phyloP scores from a whole-genome alignment of 768 basidiomycete genomes.

The Cystobasidium onofrii region DNA sequence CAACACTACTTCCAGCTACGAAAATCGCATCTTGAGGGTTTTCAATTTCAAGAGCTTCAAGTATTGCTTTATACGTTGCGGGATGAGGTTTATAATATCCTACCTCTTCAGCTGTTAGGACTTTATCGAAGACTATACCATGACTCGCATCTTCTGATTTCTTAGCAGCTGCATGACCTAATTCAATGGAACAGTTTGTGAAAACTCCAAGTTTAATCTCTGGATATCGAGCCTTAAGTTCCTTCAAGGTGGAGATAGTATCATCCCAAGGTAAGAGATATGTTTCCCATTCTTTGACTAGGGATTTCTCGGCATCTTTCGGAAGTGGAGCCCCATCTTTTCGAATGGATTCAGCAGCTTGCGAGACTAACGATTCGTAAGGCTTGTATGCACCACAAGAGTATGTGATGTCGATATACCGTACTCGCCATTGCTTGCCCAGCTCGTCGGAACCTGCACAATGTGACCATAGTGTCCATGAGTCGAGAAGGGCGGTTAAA shows the following conservation, averaged over 20 bases:
- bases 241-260: not conserved
- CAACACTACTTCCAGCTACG: not conserved
- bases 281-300: not conserved
- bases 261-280: not conserved
- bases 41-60: slow-evolving; percentile 23
- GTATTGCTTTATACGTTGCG: not conserved
- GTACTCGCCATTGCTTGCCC: not conserved
- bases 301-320: not conserved
- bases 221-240: not conserved
- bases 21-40: not conserved
- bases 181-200: not conserved
- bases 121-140: not conserved
- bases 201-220: not conserved
- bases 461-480: not conserved
- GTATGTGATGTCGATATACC: not conserved
- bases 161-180: not conserved
- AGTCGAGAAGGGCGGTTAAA: not conserved
- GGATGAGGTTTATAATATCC: not conserved
- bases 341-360: not conserved
- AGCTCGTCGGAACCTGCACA: not conserved
- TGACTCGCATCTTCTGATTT: not conserved
- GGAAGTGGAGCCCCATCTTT: not conserved
- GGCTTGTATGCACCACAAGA: not conserved
- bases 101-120: not conserved
- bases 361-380: not conserved